phyloP scores from a whole-genome alignment of 2,329 filamentous ascomycete genomes.

The Hymenotorrendiella dingleyae region DNA sequence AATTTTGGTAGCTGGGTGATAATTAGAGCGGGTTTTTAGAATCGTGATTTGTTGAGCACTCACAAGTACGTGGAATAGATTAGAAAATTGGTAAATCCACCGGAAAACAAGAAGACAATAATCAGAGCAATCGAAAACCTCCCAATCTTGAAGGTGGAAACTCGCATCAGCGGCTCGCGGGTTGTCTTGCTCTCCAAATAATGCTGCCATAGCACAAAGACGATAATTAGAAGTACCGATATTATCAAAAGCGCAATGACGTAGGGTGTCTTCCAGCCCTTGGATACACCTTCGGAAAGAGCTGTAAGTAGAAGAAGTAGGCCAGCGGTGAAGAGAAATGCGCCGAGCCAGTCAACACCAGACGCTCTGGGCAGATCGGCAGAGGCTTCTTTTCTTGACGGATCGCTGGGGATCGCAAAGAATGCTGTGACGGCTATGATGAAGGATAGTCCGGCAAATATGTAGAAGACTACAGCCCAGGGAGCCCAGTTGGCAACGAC shows the following conservation, averaged over 20 bases:
- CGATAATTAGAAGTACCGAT: constrained; percentile 43
- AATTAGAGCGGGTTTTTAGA: not conserved
- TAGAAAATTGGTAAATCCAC: constrained; percentile 61
- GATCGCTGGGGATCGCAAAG: constrained; percentile 53
- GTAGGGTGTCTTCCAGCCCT: constrained; percentile 61
- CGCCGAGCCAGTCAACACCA: constrained; percentile 63
- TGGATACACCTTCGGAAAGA: constrained; percentile 62
- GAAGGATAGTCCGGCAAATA: constrained; percentile 53
- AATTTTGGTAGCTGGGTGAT: constrained; percentile 53
- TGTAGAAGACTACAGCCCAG: constrained; percentile 66
- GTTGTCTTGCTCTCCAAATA: constrained; percentile 48
- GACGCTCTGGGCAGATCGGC: constrained; percentile 22
- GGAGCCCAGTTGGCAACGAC: constrained; percentile 55
- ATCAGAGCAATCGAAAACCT: constrained; percentile 58
- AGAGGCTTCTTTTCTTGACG: constrained; percentile 20
- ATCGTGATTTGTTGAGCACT: not conserved
- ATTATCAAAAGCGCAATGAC: constrained; percentile 45
- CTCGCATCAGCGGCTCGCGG: constrained; percentile 56
- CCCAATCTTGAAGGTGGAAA: constrained; percentile 55
- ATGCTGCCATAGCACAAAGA: constrained; percentile 36
- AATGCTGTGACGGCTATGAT: constrained; percentile 50
- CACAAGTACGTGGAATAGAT: constrained; percentile 59
- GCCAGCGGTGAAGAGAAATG: constrained; percentile 54
- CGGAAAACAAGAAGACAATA: constrained; percentile 62
- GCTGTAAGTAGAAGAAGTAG: constrained; percentile 60